Conservation (phyloP, 2,329 filamentous ascomycete species). For the Macrophomina pseudophaseolina region DNA sequence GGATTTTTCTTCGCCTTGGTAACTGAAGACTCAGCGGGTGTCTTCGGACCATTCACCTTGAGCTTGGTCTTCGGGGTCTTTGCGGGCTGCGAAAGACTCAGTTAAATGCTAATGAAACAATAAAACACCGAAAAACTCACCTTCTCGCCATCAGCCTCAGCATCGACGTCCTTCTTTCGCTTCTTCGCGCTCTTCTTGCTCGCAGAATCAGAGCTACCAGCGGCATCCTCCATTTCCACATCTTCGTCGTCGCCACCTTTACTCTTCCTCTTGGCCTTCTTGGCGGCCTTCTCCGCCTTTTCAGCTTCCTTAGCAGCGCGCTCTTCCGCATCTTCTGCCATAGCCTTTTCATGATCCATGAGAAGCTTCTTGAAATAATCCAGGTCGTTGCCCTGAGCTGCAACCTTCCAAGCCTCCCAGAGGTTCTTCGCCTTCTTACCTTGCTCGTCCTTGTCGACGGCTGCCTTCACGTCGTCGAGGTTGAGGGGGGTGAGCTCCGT, state of each 20-base stretch:
- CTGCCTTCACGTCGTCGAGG: conserved; percentile 71
- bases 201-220: conserved; percentile 45
- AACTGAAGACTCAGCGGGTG: conserved; percentile 37
- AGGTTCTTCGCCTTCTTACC: conserved; percentile 80
- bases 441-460: conserved; percentile 71
- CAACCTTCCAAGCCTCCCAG: conserved; percentile 78
- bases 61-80: conserved; percentile 59
- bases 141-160: conserved; percentile 73
- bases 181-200: conserved; percentile 60
- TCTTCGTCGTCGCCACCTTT: conserved; percentile 40
- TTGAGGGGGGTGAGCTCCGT: conserved; percentile 79
- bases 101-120: background rate
- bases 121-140: conserved; percentile 35
- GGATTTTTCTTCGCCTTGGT: conserved; percentile 46
- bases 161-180: conserved; percentile 74
- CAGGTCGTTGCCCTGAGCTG: conserved; percentile 76
- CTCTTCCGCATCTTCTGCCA: conserved; percentile 64
- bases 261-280: conserved; percentile 49
- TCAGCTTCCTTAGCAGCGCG: conserved; percentile 69
- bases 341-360: conserved; percentile 59
- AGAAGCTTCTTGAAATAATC: conserved; percentile 84
- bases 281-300: conserved; percentile 57
- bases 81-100: conserved; percentile 44
- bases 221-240: conserved; percentile 47
- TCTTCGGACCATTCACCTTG: conserved; percentile 50